Conservation (phyloP, 2,329 filamentous ascomycete species). For the Exserohilum turcica region DNA sequence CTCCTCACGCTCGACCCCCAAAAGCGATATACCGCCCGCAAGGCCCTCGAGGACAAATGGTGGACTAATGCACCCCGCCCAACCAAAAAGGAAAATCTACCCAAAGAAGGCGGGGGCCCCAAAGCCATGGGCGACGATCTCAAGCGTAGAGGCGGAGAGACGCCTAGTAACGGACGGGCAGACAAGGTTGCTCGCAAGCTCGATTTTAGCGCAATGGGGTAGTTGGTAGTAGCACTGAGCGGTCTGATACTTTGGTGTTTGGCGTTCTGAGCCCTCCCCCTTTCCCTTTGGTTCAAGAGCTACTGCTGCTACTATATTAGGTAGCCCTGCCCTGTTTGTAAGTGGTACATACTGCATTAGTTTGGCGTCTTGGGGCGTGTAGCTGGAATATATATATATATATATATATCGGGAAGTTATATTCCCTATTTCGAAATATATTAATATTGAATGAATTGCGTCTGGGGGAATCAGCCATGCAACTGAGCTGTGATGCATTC, state of each 20-base stretch:
- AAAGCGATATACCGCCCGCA: constrained; percentile 75
- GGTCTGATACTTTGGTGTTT: too few relatives aligned
- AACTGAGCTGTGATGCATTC: too few relatives aligned
- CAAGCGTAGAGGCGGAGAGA: constrained; percentile 73
- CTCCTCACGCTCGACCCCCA: constrained; percentile 87
- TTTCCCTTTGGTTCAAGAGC: too few relatives aligned
- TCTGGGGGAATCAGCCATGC: too few relatives aligned
- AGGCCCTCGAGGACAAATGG: constrained; percentile 82
- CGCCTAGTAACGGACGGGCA: constrained; percentile 61
- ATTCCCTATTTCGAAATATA: too few relatives aligned
- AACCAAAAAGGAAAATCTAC: constrained; percentile 79
- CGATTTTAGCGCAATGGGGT: constrained; percentile 36
- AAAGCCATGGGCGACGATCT: constrained; percentile 82
- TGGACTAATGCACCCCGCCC: constrained; percentile 85
- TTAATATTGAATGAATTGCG: too few relatives aligned
- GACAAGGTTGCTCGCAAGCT: constrained; percentile 82
- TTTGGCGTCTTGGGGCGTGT: background rate
- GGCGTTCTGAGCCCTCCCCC: too few relatives aligned
- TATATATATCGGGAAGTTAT: too few relatives aligned
- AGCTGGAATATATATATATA: background rate
- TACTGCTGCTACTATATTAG: too few relatives aligned
- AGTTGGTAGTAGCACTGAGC: too few relatives aligned
- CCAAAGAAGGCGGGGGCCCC: constrained; percentile 71
- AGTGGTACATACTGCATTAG: background rate
- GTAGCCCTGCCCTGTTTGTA: too few relatives aligned